These are phyloP conservation scores for Fusarium domesticum DNA, from an alignment of 2,329 filamentous ascomycete species.

Conservation along the genomic window DNA sequence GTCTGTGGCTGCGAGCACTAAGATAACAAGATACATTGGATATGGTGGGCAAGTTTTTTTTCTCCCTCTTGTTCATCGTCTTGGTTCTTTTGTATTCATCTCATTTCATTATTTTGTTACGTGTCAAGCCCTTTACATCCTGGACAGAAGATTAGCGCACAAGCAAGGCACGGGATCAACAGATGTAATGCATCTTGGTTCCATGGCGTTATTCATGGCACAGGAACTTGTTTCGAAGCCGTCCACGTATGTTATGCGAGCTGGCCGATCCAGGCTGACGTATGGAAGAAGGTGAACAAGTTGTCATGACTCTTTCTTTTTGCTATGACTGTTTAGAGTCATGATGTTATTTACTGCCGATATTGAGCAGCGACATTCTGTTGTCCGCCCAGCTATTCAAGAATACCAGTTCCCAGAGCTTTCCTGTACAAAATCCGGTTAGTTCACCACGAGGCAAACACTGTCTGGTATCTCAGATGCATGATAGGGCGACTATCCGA, in stretches of 20 bases:
- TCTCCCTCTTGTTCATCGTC: neutral
- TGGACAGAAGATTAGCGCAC: constrained; percentile 18
- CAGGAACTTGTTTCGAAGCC: no score
- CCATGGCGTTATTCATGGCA: neutral
- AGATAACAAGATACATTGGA: constrained; percentile 7
- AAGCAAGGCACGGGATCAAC: constrained; percentile 14
- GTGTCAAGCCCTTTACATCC: neutral
- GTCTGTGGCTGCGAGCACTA: constrained; percentile 10
- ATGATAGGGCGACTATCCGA: constrained; percentile 10
- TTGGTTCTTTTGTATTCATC: neutral
- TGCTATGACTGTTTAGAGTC: no score
- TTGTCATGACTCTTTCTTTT: no score
- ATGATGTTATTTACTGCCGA: no score
- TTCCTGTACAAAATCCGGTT: no score
- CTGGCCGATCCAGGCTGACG: no score
- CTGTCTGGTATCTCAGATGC: constrained; percentile 16
- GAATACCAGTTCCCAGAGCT: no score
- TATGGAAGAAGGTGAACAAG: no score
- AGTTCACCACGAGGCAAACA: no score
- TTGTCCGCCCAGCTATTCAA: constrained; percentile 4
- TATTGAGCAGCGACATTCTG: no score
- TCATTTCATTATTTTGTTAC: neutral
- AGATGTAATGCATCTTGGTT: neutral
- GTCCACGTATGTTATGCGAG: no score
- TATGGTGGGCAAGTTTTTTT: no score